phyloP scores from a whole-genome alignment of 2,329 filamentous ascomycete genomes.

The Hymenoscyphus albidus region DNA sequence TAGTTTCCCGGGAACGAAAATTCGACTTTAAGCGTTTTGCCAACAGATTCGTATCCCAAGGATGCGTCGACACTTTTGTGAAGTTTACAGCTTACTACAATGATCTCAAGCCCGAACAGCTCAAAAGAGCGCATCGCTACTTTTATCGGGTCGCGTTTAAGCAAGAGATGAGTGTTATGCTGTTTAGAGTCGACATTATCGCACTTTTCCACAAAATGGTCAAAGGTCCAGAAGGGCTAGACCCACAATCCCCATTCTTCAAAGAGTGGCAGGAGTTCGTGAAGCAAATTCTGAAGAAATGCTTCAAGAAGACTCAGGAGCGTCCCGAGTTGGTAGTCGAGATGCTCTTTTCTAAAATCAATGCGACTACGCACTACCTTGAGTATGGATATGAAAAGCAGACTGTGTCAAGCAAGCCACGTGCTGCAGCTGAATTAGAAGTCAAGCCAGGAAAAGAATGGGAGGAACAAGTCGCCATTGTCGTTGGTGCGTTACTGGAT shows the following conservation, averaged over 20 bases:
- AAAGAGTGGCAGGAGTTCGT: slow-evolving; percentile 90
- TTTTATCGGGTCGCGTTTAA: slow-evolving; percentile 95
- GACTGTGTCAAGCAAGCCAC: slow-evolving; percentile 58
- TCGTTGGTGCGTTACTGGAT: slow-evolving; percentile 74
- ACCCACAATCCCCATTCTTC: slow-evolving; percentile 61
- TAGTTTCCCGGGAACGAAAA: slow-evolving; percentile 74
- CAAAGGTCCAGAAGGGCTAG: slow-evolving; percentile 76
- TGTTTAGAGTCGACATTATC: slow-evolving; percentile 89
- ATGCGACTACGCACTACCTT: slow-evolving; percentile 76
- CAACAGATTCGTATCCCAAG: slow-evolving; percentile 75
- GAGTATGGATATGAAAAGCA: slow-evolving; percentile 89
- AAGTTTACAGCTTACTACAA: slow-evolving; percentile 74
- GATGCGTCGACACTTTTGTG: slow-evolving; percentile 84
- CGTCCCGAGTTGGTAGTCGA: slow-evolving; percentile 83
- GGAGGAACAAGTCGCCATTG: slow-evolving; percentile 68
- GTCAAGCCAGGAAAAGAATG: slow-evolving; percentile 68
- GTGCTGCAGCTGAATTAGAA: slow-evolving; percentile 75
- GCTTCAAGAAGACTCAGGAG: slow-evolving; percentile 80
- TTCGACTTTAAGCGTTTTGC: slow-evolving; percentile 90
- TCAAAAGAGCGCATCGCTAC: slow-evolving; percentile 90
- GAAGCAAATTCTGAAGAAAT: slow-evolving; percentile 76
- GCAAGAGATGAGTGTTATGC: slow-evolving; percentile 80
- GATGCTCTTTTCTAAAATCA: slow-evolving; percentile 91
- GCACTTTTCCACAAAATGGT: slow-evolving; percentile 86
- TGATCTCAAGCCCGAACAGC: slow-evolving; percentile 73